A percentile compares a stretch with the other conserved stretches of the same genome.
Conservation (phyloP, 306 rosid species). For the Cicer arietinum region DNA sequence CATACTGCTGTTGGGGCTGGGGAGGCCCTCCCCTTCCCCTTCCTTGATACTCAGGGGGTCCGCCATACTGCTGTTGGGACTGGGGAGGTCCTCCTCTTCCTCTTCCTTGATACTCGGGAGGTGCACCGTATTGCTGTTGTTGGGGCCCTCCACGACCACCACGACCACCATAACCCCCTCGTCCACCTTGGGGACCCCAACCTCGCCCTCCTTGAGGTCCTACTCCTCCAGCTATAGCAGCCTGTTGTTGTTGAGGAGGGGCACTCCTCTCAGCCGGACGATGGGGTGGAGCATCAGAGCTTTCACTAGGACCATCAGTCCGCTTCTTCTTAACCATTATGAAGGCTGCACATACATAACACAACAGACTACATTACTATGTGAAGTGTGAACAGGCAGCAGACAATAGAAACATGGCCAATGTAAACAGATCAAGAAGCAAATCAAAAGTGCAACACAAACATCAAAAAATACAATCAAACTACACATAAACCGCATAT, state of each 20-base stretch:
- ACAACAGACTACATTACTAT: neutral
- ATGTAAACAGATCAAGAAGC: neutral
- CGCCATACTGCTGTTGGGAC: conserved; percentile 70
- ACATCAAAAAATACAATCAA: neutral
- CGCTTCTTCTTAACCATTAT: conserved; percentile 80
- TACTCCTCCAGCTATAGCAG: conserved; percentile 56
- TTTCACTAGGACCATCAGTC: conserved; percentile 66
- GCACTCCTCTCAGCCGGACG: conserved; percentile 62
- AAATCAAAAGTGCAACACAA: neutral
- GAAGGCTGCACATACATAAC: conserved; percentile 42
- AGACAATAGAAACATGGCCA: neutral
- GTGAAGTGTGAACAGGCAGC: neutral
- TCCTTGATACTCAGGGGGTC: conserved; percentile 70
- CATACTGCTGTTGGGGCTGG: conserved; percentile 65
- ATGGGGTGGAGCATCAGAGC: conserved; percentile 60
- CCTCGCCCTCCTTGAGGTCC: conserved; percentile 72
- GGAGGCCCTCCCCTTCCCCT: conserved; percentile 87
- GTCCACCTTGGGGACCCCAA: conserved; percentile 71
- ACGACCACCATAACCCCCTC: conserved; percentile 50
- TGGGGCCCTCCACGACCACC: conserved; percentile 69
- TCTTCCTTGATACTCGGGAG: conserved; percentile 62
- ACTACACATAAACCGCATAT: neutral
- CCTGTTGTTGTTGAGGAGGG: conserved; percentile 63
- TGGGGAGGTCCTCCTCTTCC: neutral
- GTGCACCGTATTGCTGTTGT: conserved; percentile 69